Conservation (phyloP, 352 stramenopile genomes). For the Pythium utonaiense region DNA sequence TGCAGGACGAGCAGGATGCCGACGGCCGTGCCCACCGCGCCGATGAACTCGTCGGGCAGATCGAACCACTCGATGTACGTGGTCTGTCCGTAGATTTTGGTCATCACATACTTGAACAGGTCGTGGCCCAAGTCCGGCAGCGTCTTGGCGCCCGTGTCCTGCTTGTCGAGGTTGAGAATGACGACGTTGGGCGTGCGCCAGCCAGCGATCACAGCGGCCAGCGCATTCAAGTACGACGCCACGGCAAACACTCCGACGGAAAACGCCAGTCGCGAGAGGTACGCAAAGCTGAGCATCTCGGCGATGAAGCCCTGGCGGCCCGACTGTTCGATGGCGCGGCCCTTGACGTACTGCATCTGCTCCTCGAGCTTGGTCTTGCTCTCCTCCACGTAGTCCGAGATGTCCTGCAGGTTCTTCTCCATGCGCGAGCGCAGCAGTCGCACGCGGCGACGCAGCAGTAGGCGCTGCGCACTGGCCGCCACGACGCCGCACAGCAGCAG, state of each 20-base stretch:
- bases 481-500: conserved; percentile 68
- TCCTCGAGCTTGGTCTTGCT: conserved; percentile 57
- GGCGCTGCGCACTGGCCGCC: conserved; percentile 38
- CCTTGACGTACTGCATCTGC: conserved; percentile 73
- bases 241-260: conserved; percentile 70
- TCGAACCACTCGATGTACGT: conserved; percentile 85
- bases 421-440: conserved; percentile 44
- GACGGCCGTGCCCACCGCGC: conserved; percentile 58
- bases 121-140: conserved; percentile 83
- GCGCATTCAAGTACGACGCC: conserved; percentile 79
- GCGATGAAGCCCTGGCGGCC: conserved; percentile 77
- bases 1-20: conserved; percentile 70
- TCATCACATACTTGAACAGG: conserved; percentile 84
- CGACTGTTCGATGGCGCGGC: conserved; percentile 68
- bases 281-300: conserved; percentile 86
- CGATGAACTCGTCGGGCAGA: conserved; percentile 81
- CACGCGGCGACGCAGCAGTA: conserved; percentile 40
- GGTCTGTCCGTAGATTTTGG: conserved; percentile 78
- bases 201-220: conserved; percentile 75
- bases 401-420: conserved; percentile 75
- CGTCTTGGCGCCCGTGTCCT: conserved; percentile 66
- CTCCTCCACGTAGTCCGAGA: conserved; percentile 70
- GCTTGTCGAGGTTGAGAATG: conserved; percentile 59
- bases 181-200: conserved; percentile 84
- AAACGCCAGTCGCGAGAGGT: conserved; percentile 78